These are phyloP conservation scores for Phytophthora citrophthora DNA, from an alignment of 352 stramenopile species.

Conservation along the genomic window DNA sequence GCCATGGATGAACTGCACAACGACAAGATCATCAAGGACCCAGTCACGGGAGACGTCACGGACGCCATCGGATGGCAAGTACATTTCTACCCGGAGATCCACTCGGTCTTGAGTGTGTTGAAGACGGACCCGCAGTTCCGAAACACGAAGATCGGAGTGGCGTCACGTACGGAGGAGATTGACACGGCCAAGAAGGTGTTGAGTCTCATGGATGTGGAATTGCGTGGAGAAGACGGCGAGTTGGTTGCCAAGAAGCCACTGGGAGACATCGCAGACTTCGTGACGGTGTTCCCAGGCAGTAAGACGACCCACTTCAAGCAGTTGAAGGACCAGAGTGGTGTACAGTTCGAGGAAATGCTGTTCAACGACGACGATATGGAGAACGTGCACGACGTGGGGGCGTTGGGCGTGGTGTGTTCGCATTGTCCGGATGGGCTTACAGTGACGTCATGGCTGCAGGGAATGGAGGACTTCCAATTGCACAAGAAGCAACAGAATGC, in stretches of 20 bases:
- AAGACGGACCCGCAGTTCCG: constrained; percentile 71
- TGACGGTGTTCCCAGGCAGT: constrained; percentile 84
- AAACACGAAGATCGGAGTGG: constrained; percentile 54
- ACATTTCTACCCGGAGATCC: constrained; percentile 77
- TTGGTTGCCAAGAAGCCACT: constrained; percentile 39
- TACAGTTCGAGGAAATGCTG: constrained; percentile 87
- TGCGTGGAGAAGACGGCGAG: constrained; percentile 9
- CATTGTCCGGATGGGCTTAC: constrained; percentile 59
- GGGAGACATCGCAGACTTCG: constrained; percentile 62
- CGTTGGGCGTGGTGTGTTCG: constrained; percentile 43
- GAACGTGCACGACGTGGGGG: constrained; percentile 7
- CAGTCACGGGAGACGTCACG: constrained; percentile 57
- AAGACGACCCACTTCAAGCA: constrained; percentile 92
- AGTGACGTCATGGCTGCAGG: constrained; percentile 61
- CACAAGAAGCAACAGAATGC: constrained; percentile 38
- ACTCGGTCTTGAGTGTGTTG: constrained; percentile 74
- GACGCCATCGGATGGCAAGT: constrained; percentile 75
- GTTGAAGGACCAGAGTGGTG: constrained; percentile 81
- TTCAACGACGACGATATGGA: constrained; percentile 92
- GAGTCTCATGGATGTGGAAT: constrained; percentile 54
- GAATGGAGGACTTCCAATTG: constrained; percentile 71
- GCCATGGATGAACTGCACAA: constrained; percentile 88
- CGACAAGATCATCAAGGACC: constrained; percentile 66
- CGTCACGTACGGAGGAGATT: constrained; percentile 76
- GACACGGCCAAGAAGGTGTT: constrained; percentile 75